A percentile compares a stretch with the other conserved stretches of the same genome.
Conservation (phyloP, 768 basidiomycete species). For the Clavaria fumosa region DNA sequence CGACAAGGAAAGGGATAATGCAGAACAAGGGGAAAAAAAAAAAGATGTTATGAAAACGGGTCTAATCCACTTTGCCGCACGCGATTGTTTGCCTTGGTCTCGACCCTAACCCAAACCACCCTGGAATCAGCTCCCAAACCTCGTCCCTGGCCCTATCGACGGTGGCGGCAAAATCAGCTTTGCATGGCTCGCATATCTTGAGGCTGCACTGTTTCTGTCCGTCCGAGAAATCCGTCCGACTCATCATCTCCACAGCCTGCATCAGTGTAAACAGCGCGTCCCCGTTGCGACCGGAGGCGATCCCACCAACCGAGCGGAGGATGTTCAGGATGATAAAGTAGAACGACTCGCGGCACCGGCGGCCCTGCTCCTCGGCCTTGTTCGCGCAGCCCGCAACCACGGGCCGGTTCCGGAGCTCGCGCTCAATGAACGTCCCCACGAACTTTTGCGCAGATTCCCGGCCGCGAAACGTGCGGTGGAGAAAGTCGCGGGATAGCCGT, state of each 20-base stretch:
- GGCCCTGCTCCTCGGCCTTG: conserved; percentile 20
- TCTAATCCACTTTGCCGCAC: no score
- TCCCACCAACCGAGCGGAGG: conserved; percentile 53
- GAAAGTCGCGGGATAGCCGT: conserved; percentile 19
- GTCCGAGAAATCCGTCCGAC: conserved; percentile 53
- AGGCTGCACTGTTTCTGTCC: conserved; percentile 38
- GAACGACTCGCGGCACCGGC: conserved; percentile 49
- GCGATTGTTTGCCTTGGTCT: no score
- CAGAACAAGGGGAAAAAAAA: no score
- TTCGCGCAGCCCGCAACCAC: conserved; percentile 36
- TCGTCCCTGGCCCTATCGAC: conserved; percentile 34
- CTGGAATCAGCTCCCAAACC: conserved; percentile 45
- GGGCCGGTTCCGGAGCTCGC: conserved; percentile 33
- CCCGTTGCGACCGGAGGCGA: conserved; percentile 56
- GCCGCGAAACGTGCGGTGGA: conserved; percentile 37
- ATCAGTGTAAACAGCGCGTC: conserved; percentile 56
- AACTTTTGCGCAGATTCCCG: conserved; percentile 51
- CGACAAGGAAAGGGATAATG: no score
- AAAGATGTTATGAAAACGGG: no score
- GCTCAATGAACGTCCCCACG: conserved; percentile 43
- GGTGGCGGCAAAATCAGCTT: conserved; percentile 28
- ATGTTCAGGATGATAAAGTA: conserved; percentile 65
- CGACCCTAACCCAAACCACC: conserved; percentile 49
- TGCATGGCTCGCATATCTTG: conserved; percentile 36
- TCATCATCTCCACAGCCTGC: conserved; percentile 59